Conservation (phyloP, 2,329 filamentous ascomycete genomes). For the Xylariaceae sp. region DNA sequence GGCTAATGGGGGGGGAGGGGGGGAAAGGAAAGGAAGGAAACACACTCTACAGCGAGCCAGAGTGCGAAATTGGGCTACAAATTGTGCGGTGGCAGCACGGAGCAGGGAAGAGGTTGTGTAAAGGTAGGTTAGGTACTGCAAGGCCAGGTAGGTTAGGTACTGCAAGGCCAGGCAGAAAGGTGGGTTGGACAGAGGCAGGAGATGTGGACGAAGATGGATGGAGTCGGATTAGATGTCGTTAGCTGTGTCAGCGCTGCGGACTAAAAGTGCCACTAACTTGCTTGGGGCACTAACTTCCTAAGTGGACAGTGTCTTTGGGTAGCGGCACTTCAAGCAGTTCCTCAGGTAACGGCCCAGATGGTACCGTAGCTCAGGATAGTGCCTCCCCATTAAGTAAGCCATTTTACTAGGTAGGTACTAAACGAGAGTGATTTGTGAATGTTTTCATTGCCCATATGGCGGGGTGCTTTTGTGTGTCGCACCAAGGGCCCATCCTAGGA, state of each 20-base stretch:
- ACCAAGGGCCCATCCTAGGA: background rate
- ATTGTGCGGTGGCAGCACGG: constrained; percentile 3
- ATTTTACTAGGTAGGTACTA: background rate
- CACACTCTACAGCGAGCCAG: background rate
- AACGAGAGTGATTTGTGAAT: background rate
- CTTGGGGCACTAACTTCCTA: background rate
- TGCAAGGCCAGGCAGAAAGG: constrained; percentile 1
- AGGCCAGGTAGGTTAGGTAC: constrained; percentile 2
- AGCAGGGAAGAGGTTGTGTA: constrained; percentile 5
- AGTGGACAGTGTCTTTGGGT: too few species aligned
- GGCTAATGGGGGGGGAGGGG: background rate
- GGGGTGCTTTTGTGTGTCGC: background rate
- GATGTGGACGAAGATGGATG: constrained; percentile 3
- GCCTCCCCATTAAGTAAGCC: background rate
- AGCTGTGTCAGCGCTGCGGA: constrained; percentile 2
- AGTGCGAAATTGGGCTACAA: constrained; percentile 8
- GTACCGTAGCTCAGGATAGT: background rate
- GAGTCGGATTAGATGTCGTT: constrained; percentile 16
- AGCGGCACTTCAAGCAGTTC: too few species aligned
- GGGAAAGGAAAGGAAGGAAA: constrained; percentile 1
- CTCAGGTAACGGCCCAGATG: too few species aligned
- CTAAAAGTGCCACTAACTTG: background rate
- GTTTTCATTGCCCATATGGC: constrained; percentile 1
- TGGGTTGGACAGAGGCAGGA: constrained; percentile 9
- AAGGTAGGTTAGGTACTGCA: constrained; percentile 1